Base-by-base conservation (phyloP, 106 monocot genomes). In the Acorus calamus region DNA sequence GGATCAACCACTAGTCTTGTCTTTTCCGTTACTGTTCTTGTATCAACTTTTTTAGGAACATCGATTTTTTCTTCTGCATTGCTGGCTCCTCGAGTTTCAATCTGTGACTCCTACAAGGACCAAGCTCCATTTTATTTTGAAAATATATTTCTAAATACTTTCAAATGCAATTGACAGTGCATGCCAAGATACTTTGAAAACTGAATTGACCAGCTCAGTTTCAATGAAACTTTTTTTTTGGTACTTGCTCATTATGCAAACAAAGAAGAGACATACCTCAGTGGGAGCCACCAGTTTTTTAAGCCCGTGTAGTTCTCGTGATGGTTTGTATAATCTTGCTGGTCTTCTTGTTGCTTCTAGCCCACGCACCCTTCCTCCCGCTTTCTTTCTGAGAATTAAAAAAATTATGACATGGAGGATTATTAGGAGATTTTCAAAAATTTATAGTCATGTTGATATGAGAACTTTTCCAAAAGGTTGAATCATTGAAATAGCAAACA, bases 211-310 rank as follows among this genome's bases (percentile, higher is more conserved):
- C 28, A 28, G 28, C 28, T 28, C 28, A 28, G 28, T 28, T 28
- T 28, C 28, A 28, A 28, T 28, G 28, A 28, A 28, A 28, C 28
- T 28, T 28, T 28, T 28, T 28, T 28, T 28, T 28, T 28, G 0
- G 28, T 28, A 28, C 28, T 28, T 28, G 28, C 28, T 28, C 28
- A 28, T 28, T 28, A 28, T 28, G 28, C 28, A 11, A 45, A 43
- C 2, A 11, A 68, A n/a, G 51, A 70, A 52, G 47, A 69, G 46
- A 74, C 9, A 46, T 83, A 93, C 93, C 86, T 93, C 78, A n/a
- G 28, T 62, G 50, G n/a, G 44, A 56, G 74, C 62, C 46, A 69
- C 59, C 68, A 76, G 47, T 69, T 56, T 76, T 70, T 28, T 74
- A 49, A 64, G 28, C 10, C 55, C 71, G 42, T 52, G 77, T 65